Conservation (phyloP, 768 basidiomycete species). For the Cyathus striatus region DNA sequence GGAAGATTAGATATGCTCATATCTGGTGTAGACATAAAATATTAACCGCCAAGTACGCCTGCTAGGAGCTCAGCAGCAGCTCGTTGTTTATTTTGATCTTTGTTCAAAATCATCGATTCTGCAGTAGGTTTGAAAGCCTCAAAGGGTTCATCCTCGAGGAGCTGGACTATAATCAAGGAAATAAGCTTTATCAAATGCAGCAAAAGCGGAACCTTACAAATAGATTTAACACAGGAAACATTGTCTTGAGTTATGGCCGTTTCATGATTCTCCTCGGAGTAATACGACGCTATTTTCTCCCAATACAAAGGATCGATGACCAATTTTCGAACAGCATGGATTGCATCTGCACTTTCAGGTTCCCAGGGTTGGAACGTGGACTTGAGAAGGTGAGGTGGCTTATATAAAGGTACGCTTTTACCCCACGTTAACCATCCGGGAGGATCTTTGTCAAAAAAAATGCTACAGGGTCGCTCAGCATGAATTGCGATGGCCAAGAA, state of each 20-base stretch:
- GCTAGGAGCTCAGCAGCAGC: constrained; percentile 84
- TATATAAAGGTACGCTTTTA: constrained; percentile 37
- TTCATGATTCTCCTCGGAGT: constrained; percentile 75
- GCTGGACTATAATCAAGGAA: constrained; percentile 47
- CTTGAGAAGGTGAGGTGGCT: constrained; percentile 37
- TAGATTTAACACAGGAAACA: constrained; percentile 67
- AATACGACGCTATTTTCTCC: constrained; percentile 63
- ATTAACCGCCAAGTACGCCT: constrained; percentile 57
- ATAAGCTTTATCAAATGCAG: constrained; percentile 1
- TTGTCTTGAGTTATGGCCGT: constrained; percentile 62
- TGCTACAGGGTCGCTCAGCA: constrained; percentile 28
- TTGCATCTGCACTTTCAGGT: constrained; percentile 37
- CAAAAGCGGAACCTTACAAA: constrained; percentile 42
- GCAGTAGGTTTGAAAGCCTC: constrained; percentile 55
- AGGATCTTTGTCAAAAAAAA: constrained; percentile 50
- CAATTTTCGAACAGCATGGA: constrained; percentile 46
- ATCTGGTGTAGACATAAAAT: neutral
- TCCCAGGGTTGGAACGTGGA: constrained; percentile 64
- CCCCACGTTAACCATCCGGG: constrained; percentile 73
- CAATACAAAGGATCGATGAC: constrained; percentile 52
- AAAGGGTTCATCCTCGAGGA: constrained; percentile 72
- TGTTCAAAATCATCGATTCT: constrained; percentile 58
- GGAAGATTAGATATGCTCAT: constrained; percentile 8
- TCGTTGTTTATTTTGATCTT: constrained; percentile 83
- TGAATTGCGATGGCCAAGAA: no score